Conservation (phyloP, 129 eudicot species). For the Centaurea solstitialis region DNA sequence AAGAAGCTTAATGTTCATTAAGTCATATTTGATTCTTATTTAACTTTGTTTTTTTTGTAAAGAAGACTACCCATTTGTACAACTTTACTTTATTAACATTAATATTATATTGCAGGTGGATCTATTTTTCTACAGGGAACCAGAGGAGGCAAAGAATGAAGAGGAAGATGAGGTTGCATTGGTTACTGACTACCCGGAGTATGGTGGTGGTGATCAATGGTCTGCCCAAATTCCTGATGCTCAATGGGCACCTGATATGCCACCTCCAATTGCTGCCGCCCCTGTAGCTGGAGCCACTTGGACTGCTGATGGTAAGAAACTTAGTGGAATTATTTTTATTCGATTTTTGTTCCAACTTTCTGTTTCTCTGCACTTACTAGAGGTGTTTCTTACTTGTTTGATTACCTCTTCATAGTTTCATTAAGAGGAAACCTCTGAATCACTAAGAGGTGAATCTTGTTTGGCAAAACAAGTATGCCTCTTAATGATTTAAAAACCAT, state of each 20-base stretch:
- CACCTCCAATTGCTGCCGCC: conserved; percentile 20
- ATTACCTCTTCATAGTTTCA: no score
- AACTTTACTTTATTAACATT: neutral
- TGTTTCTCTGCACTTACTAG: neutral
- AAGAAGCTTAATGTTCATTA: neutral
- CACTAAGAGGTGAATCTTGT: no score
- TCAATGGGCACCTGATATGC: conserved; percentile 31
- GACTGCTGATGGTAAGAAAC: conserved; percentile 41
- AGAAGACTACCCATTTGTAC: neutral
- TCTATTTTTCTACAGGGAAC: conserved; percentile 69
- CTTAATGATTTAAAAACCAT: no score
- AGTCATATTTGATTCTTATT: neutral
- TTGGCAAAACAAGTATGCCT: no score
- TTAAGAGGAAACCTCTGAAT: neutral
- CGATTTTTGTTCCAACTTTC: neutral
- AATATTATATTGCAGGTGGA: conserved; percentile 52
- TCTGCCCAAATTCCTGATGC: conserved; percentile 41
- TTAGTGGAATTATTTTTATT: neutral
- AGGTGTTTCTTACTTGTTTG: neutral
- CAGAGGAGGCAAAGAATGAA: conserved; percentile 59
- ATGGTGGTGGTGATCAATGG: conserved; percentile 44
- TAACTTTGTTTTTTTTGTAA: neutral
- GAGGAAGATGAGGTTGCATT: conserved; percentile 46
- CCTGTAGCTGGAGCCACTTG: conserved; percentile 34
- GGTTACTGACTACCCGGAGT: conserved; percentile 43